Conservation (phyloP, 2,329 filamentous ascomycete genomes). For the Zasmidium citrigriseum region DNA sequence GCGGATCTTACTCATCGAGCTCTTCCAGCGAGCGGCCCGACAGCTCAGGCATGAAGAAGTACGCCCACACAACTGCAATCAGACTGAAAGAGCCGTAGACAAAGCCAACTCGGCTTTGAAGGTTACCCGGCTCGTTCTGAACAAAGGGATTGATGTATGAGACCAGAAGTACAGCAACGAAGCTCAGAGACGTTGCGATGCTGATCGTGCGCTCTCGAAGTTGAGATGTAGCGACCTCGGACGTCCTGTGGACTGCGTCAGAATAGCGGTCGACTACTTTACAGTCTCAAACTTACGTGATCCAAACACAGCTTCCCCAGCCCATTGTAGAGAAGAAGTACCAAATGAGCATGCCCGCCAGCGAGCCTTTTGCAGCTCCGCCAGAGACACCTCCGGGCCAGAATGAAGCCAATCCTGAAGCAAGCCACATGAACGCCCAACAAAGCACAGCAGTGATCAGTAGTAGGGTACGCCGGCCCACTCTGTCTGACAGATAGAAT, state of each 20-base stretch:
- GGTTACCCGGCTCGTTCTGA: slow-evolving; percentile 5
- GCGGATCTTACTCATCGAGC: slow-evolving; percentile 3
- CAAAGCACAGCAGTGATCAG: background rate
- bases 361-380: background rate
- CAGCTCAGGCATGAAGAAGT: slow-evolving; percentile 11
- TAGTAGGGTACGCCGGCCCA: background rate
- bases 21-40: slow-evolving; percentile 7
- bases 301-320: slow-evolving; percentile 1
- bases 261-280: too few species aligned
- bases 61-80: background rate
- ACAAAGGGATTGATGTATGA: slow-evolving; percentile 8
- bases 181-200: slow-evolving; percentile 3
- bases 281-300: background rate
- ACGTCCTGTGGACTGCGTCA: background rate
- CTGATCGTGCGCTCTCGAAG: slow-evolving; percentile 5
- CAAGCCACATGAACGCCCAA: background rate
- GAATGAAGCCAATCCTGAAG: background rate
- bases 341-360: background rate
- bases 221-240: slow-evolving; percentile 1
- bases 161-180: slow-evolving; percentile 1
- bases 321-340: slow-evolving; percentile 10
- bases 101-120: slow-evolving; percentile 3
- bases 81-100: slow-evolving; percentile 1
- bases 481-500: background rate
- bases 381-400: background rate